These are phyloP conservation scores for Mimosa pudica DNA, from an alignment of 306 rosid species.

Conservation along the genomic window DNA sequence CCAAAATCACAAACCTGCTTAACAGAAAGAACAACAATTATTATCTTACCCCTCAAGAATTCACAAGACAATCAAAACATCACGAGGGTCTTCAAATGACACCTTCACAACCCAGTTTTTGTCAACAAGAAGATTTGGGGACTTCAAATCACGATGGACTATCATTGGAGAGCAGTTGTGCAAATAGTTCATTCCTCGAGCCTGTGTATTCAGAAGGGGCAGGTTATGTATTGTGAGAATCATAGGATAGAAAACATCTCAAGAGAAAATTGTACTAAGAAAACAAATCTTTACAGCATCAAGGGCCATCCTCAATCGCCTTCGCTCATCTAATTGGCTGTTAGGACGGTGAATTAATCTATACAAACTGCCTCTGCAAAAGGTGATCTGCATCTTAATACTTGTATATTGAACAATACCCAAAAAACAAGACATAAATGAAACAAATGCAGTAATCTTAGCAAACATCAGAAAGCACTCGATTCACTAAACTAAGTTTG, in stretches of 20 bases:
- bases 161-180: conserved; percentile 78
- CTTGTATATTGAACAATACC: conserved; percentile 25
- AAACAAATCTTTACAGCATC: conserved; percentile 71
- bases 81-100: conserved; percentile 22
- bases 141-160: conserved; percentile 95
- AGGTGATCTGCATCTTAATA: conserved; percentile 36
- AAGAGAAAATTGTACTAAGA: conserved; percentile 25
- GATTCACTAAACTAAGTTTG: not conserved
- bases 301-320: conserved; percentile 90
- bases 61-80: not conserved
- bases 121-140: conserved; percentile 95
- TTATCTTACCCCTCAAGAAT: not conserved
- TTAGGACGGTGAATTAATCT: conserved; percentile 89
- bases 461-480: conserved; percentile 3
- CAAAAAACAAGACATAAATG: conserved; percentile 5
- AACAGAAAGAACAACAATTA: conserved; percentile 10
- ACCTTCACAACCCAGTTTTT: conserved; percentile 93
- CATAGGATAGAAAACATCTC: conserved; percentile 19
- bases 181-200: conserved; percentile 96
- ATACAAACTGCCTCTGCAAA: conserved; percentile 94
- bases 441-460: conserved; percentile 2
- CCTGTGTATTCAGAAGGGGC: conserved; percentile 53
- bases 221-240: conserved; percentile 24
- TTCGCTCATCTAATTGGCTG: conserved; percentile 84
- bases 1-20: conserved; percentile 96